Conservation (phyloP, 2,329 filamentous ascomycete species). For the Hypomyces perniciosus region DNA sequence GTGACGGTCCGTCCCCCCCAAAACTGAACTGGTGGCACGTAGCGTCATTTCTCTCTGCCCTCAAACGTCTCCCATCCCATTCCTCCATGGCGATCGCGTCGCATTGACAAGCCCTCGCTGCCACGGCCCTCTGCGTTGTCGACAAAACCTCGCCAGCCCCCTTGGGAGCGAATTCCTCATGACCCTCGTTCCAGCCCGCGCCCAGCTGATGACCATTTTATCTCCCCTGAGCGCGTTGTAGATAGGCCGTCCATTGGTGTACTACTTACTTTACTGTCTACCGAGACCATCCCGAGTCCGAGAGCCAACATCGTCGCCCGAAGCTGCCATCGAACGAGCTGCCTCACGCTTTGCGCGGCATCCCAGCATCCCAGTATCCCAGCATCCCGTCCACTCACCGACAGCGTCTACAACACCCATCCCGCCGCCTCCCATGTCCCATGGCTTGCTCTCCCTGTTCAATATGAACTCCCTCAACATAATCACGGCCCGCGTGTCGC, state of each 20-base stretch:
- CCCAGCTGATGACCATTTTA: conserved; percentile 12
- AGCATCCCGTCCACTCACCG: not conserved
- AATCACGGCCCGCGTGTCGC: conserved; percentile 75
- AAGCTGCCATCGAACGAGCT: not conserved
- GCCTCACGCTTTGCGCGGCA: not conserved
- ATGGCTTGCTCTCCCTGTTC: conserved; percentile 49
- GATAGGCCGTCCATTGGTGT: conserved; percentile 5
- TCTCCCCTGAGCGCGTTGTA: conserved; percentile 8
- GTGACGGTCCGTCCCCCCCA: not conserved
- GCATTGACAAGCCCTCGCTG: conserved; percentile 1
- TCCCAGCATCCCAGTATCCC: not conserved
- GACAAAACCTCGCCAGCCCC: not conserved
- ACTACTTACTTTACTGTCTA: not conserved
- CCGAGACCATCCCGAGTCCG: too few species aligned
- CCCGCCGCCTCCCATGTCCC: conserved; percentile 16
- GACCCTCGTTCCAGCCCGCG: conserved; percentile 9
- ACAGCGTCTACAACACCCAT: not conserved
- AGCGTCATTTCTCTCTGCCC: conserved; percentile 8
- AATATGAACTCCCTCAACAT: conserved; percentile 98
- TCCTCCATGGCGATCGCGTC: conserved; percentile 7
- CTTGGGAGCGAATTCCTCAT: conserved; percentile 12
- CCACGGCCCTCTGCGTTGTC: not conserved
- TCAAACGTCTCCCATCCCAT: not conserved
- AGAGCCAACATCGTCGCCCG: not conserved
- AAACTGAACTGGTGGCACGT: conserved; percentile 1